Conservation (phyloP, 345 rosid genomes). For the Cardamine chenopodiifolia region DNA sequence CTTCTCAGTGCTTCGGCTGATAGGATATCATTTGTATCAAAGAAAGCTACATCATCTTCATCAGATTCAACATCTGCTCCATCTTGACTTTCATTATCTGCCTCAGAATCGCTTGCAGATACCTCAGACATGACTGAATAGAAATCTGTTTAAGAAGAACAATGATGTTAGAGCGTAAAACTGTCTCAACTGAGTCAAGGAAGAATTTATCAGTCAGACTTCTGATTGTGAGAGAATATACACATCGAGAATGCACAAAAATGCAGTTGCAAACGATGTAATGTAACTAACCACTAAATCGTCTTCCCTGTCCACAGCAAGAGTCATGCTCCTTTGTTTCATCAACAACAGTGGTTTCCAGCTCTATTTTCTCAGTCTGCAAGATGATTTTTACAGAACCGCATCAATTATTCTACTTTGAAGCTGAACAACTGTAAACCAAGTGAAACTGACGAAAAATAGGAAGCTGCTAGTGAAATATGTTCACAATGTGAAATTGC, state of each 20-base stretch:
- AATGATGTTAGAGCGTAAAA: conserved; percentile 21
- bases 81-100: conserved; percentile 89
- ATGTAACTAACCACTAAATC: conserved; percentile 84
- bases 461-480: conserved; percentile 8
- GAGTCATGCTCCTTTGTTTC: conserved; percentile 96
- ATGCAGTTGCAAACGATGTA: conserved; percentile 20
- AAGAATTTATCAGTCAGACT: conserved; percentile 9
- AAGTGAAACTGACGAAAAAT: neutral
- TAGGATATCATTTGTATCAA: conserved; percentile 88
- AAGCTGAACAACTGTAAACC: neutral
- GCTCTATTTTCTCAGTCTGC: conserved; percentile 95
- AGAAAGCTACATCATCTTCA: conserved; percentile 77
- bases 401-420: neutral
- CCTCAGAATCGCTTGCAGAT: conserved; percentile 82
- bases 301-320: conserved; percentile 83
- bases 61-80: conserved; percentile 91
- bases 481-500: conserved; percentile 1
- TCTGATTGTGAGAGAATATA: conserved; percentile 10
- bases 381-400: conserved; percentile 27
- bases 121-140: conserved; percentile 99
- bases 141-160: conserved; percentile 67
- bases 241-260: neutral
- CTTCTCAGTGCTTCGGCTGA: conserved; percentile 87
- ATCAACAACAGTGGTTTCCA: conserved; percentile 96
- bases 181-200: conserved; percentile 19